phyloP scores from a whole-genome alignment of 1,284 basidiomycete genomes.

The Phaffia rhodozyma region DNA sequence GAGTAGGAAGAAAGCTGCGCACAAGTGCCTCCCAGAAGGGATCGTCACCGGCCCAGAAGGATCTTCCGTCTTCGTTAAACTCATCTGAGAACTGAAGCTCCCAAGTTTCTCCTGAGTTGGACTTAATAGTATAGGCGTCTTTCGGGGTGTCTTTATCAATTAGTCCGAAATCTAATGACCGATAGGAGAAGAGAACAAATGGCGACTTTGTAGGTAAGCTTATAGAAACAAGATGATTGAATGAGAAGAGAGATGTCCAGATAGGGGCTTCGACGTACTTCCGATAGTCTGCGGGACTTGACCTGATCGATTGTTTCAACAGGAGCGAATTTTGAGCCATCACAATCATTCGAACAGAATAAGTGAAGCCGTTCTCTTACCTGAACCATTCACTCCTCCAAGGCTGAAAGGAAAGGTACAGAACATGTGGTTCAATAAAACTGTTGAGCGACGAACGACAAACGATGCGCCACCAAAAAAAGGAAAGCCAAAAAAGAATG shows the following conservation, averaged over 20 bases:
- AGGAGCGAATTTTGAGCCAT: not conserved
- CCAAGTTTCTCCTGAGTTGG: constrained; percentile 33
- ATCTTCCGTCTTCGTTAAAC: constrained; percentile 62
- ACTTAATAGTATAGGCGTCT: constrained; percentile 30
- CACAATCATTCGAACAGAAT: not conserved
- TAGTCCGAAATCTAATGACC: constrained; percentile 43
- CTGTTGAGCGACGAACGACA: not conserved
- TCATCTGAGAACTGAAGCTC: constrained; percentile 55
- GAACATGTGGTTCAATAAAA: not conserved
- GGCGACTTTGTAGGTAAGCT: too few relatives aligned
- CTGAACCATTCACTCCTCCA: constrained; percentile 44
- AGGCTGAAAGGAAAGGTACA: constrained; percentile 33
- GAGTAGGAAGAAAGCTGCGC: too few relatives aligned
- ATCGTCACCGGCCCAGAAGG: constrained; percentile 45
- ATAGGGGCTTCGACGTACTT: constrained; percentile 22
- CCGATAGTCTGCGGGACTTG: constrained; percentile 55
- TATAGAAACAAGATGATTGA: too few relatives aligned
- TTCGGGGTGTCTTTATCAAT: constrained; percentile 62
- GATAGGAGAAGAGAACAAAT: not conserved
- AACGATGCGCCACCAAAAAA: not conserved
- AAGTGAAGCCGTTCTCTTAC: constrained; percentile 17
- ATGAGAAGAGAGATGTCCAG: too few relatives aligned
- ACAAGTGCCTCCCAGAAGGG: constrained; percentile 43
- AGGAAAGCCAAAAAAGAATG: too few relatives aligned
- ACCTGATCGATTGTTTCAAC: not conserved